Evolutionary conservation across 2,329 filamentous ascomycete species (phyloP).

Genomic region (Pseudopyricularia cyperi): DNA sequence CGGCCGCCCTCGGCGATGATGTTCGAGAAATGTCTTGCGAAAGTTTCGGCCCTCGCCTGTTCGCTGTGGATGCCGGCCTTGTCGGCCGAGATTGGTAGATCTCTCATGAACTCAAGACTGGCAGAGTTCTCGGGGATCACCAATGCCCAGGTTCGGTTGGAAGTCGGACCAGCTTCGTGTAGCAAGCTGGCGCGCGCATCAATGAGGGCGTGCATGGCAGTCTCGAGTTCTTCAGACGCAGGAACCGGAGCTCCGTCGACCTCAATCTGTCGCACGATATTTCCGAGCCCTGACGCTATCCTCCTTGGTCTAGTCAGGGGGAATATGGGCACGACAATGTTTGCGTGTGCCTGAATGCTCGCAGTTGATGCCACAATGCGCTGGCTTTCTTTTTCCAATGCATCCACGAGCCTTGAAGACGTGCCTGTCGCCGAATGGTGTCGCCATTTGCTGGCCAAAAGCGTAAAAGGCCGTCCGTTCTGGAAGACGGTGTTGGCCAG

Average conservation of each 20-base stretch:
- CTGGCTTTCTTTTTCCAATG: conserved; percentile 25
- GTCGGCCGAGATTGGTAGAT: neutral
- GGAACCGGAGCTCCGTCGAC: conserved; percentile 28
- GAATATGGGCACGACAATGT: conserved; percentile 31
- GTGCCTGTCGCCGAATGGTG: neutral
- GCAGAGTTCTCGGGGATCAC: conserved; percentile 32
- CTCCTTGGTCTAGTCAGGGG: conserved; percentile 49
- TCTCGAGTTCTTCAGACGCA: conserved; percentile 61
- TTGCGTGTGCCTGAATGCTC: conserved; percentile 3
- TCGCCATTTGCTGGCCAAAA: conserved; percentile 32
- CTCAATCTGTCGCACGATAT: conserved; percentile 58
- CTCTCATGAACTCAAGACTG: neutral
- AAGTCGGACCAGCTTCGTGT: conserved; percentile 5
- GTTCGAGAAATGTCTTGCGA: conserved; percentile 12
- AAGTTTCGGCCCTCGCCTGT: neutral
- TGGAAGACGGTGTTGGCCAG: conserved; percentile 69
- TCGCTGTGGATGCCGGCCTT: neutral
- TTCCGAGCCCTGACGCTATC: conserved; percentile 58
- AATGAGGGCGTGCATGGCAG: conserved; percentile 46
- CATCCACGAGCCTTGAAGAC: conserved; percentile 9
- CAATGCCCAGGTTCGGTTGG: conserved; percentile 45
- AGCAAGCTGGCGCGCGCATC: conserved; percentile 19
- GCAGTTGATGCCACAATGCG: conserved; percentile 5
- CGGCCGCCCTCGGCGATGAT: conserved; percentile 29
- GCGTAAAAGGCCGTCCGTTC: conserved; percentile 49